Evolutionary conservation across 1,139 yeast species (phyloP).

Genomic region (Debaryomyces subglobosus): DNA sequence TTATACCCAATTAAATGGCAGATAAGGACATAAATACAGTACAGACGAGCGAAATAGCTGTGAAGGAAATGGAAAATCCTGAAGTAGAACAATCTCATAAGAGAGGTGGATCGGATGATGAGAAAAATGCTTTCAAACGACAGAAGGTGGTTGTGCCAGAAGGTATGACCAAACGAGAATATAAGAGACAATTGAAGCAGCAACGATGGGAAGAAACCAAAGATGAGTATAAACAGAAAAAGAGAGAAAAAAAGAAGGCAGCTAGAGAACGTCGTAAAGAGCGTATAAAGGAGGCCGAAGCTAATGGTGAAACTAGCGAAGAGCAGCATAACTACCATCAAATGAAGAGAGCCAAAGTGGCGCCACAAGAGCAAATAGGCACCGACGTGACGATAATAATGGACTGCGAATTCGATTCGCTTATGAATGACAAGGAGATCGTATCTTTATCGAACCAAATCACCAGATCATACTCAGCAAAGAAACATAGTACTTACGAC

Average conservation of each 20-base stretch:
- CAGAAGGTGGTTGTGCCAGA: slow-evolving; percentile 55
- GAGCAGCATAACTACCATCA: slow-evolving; percentile 26
- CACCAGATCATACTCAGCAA: slow-evolving; percentile 79
- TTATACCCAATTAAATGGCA: neutral
- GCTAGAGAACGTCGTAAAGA: slow-evolving; percentile 36
- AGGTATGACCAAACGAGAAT: slow-evolving; percentile 83
- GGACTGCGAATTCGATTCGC: slow-evolving; percentile 89
- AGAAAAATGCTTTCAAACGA: slow-evolving; percentile 12
- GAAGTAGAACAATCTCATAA: neutral
- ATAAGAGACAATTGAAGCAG: slow-evolving; percentile 69
- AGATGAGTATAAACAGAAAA: slow-evolving; percentile 54
- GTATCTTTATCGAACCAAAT: slow-evolving; percentile 80
- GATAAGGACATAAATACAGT: neutral
- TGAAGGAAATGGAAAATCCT: neutral
- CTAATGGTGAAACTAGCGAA: slow-evolving; percentile 14
- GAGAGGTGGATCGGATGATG: slow-evolving; percentile 4
- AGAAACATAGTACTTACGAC: slow-evolving; percentile 61
- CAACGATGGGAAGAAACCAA: slow-evolving; percentile 67
- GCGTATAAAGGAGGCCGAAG: slow-evolving; percentile 8
- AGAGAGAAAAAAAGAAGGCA: slow-evolving; percentile 58
- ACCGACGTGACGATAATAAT: slow-evolving; percentile 61
- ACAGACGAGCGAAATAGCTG: neutral
- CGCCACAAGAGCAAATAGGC: slow-evolving; percentile 43
- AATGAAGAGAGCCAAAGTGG: slow-evolving; percentile 30
- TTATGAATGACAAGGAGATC: slow-evolving; percentile 82